Percentiles rank a stretch among this genome's conserved stretches.
phyloP scores from a whole-genome alignment of 176 grass and related monocot genomes.

The Typha latifolia region DNA sequence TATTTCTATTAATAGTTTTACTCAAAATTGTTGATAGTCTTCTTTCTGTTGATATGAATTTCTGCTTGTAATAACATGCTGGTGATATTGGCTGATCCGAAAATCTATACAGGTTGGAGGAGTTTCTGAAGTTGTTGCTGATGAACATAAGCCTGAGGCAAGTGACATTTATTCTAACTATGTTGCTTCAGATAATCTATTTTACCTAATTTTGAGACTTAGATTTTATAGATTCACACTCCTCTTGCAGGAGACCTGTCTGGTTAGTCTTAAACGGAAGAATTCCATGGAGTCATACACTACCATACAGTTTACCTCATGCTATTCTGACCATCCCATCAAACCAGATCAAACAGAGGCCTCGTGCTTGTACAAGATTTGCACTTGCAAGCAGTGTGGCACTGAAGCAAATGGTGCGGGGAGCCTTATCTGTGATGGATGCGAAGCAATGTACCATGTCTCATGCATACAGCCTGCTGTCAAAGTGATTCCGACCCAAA shows the following conservation, averaged over 20 bases:
- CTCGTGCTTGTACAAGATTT: slow-evolving; percentile 23
- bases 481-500: slow-evolving; percentile 35
- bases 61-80: slow-evolving; percentile 19
- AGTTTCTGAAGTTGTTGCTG: slow-evolving; percentile 39
- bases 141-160: slow-evolving; percentile 49
- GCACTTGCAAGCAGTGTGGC: slow-evolving; percentile 59
- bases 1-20: too few relatives aligned
- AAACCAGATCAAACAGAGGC: slow-evolving; percentile 39
- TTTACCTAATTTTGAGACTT: not conserved
- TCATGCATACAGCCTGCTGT: slow-evolving; percentile 52
- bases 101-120: slow-evolving; percentile 46
- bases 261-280: slow-evolving; percentile 29
- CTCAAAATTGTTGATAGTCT: not conserved
- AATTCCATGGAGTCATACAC: slow-evolving; percentile 48
- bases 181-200: not conserved
- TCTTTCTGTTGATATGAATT: not conserved
- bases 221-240: not conserved
- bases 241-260: slow-evolving; percentile 39
- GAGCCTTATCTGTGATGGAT: slow-evolving; percentile 72
- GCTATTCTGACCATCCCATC: slow-evolving; percentile 65
- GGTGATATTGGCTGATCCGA: slow-evolving; percentile 14
- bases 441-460: slow-evolving; percentile 68
- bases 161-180: slow-evolving; percentile 7
- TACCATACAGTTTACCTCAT: slow-evolving; percentile 31
- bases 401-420: slow-evolving; percentile 32